These are phyloP conservation scores for Forsythia viridissima DNA, from an alignment of 257 asterid genomes.

Conservation along the genomic window DNA sequence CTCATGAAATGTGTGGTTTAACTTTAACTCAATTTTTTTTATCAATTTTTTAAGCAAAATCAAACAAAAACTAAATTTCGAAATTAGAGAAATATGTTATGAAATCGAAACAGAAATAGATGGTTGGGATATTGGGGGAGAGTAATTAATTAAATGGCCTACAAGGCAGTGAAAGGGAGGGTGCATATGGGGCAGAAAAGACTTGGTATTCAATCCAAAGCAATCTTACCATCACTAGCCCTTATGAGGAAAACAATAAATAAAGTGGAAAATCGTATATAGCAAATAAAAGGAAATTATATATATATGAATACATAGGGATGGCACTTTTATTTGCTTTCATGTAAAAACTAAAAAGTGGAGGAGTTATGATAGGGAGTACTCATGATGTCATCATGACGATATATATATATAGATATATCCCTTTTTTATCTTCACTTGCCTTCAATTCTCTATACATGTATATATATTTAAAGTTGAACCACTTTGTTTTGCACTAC, in stretches of 20 bases:
- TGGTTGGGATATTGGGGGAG: not conserved
- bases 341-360: conserved; percentile 25
- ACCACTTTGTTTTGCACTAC: conserved; percentile 25
- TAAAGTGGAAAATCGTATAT: not conserved
- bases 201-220: conserved; percentile 4
- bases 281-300: not conserved
- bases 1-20: too few species aligned
- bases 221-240: not conserved
- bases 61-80: too few species aligned
- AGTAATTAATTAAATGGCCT: not conserved
- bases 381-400: conserved; percentile 73
- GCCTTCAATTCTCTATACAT: conserved; percentile 23
- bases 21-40: too few species aligned
- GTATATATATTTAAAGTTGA: conserved; percentile 18
- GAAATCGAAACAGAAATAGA: not conserved
- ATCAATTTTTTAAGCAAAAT: too few species aligned
- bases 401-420: conserved; percentile 4
- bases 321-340: conserved; percentile 30
- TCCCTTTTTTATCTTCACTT: conserved; percentile 25
- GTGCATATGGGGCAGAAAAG: not conserved
- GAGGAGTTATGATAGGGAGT: conserved; percentile 42
- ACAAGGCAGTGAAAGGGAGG: not conserved
- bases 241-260: not conserved
- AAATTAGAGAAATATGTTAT: too few species aligned
- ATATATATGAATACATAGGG: conserved; percentile 29